Base-by-base conservation (phyloP, 176 grass and related monocot species). In the Oryza australiensis region DNA sequence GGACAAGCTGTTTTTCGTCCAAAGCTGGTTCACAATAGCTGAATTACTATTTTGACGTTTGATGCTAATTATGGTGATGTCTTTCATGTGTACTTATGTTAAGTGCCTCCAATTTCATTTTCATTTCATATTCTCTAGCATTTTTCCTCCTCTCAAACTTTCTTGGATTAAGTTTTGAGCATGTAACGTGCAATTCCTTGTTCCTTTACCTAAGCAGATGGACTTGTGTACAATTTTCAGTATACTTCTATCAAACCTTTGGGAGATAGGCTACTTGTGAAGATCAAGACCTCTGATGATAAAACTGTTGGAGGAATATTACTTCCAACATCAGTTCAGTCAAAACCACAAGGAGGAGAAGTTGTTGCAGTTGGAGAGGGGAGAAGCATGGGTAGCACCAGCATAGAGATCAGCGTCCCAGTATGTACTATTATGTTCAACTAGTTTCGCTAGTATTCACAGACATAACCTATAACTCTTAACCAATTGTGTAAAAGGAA, bases 221-320 rank as follows among this genome's bases (percentile, higher is more conserved):
- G 26, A 72, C 63, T 64, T 82, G 24, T 26, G 22, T 80, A 0
- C 75, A 82, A 69, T 79, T 63, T 93, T 69, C 88, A 96, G 94
- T 96, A 96, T 68, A 96, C 94, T 46, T 85, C 88, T 6, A 48
- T 96, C 26, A 90, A 87, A 76, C 94, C 91, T n/a, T 91, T 94
- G 80, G 94, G 89, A 68, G 91, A 97, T 49, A 88, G 91, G 71
- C 85, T 97, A 26, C 79, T 97, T 6, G 91, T 97, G 64, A 88
- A 97, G 82, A 74, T 85, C 57, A 94, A 94, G n/a, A 83, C 72
- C 10, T 84, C 87, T 2, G 91, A 97, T 73, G 94, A 89, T 64
- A 97, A 93, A 87, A 91, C 84, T 62, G 88, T 62, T 5, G 94
- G 91, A 33, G 94, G 94, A 29, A 97, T 97, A 91, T 85, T 97